Evolutionary conservation across 257 asterid species (phyloP).

Genomic region (Solanum sejunctum): DNA sequence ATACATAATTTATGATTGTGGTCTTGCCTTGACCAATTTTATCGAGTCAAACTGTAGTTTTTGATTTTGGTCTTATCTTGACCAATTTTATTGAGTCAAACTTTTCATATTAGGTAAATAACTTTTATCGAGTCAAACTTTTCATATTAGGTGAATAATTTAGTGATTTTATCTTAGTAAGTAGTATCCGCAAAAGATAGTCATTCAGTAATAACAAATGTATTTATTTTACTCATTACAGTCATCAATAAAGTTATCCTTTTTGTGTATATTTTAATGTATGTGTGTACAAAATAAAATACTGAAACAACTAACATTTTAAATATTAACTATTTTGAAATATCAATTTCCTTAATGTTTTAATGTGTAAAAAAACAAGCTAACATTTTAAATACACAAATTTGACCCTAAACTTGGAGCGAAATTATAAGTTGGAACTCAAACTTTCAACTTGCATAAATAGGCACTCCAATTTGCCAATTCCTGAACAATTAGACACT

Average conservation of each 20-base stretch:
- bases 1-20: too few relatives aligned
- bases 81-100: neutral
- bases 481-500: too few relatives aligned
- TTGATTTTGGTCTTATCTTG: neutral
- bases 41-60: neutral
- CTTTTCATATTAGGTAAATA: too few relatives aligned
- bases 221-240: neutral
- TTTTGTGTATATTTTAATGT: neutral
- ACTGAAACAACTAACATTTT: neutral
- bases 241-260: neutral
- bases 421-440: too few relatives aligned
- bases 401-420: too few relatives aligned
- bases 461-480: too few relatives aligned
- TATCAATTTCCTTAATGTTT: too few relatives aligned
- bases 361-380: too few relatives aligned
- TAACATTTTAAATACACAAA: too few relatives aligned
- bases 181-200: neutral
- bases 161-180: neutral
- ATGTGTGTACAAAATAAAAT: neutral
- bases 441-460: too few relatives aligned
- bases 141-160: neutral
- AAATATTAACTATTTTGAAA: too few relatives aligned
- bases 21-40: neutral
- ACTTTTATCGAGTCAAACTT: neutral
- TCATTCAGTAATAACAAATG: neutral